These are phyloP conservation scores for Agrostemma githago DNA, from an alignment of 148 eudicot species.

Conservation along the genomic window DNA sequence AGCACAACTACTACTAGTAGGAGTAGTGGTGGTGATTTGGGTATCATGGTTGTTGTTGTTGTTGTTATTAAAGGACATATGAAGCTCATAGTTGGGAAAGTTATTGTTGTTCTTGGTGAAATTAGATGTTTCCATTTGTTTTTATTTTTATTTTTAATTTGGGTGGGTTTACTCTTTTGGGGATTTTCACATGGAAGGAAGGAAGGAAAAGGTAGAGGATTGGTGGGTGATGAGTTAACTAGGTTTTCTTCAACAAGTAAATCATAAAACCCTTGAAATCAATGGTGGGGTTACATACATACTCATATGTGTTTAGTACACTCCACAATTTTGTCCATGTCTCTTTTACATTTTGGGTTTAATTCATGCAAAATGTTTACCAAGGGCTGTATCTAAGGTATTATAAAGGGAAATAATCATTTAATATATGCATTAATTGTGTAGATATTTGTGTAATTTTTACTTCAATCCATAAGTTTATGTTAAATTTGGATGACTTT, in stretches of 20 bases:
- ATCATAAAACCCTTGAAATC: constrained; percentile 29
- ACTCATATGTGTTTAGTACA: constrained; percentile 10
- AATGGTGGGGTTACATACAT: too few species aligned
- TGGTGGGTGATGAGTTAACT: neutral
- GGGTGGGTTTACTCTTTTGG: neutral
- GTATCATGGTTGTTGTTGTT: neutral
- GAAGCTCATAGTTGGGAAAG: constrained; percentile 30
- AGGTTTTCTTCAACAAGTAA: constrained; percentile 26
- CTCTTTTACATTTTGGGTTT: neutral
- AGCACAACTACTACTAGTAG: neutral
- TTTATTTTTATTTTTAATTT: neutral
- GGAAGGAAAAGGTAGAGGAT: neutral
- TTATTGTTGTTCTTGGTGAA: neutral
- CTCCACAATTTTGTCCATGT: neutral
- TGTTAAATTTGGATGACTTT: too few species aligned
- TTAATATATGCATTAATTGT: too few species aligned
- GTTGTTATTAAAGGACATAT: constrained; percentile 24
- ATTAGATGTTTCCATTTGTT: constrained; percentile 22
- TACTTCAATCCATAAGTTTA: too few species aligned
- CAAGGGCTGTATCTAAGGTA: too few species aligned
- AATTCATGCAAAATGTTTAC: too few species aligned
- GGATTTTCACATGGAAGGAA: neutral
- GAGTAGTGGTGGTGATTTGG: too few species aligned
- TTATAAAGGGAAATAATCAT: too few species aligned
- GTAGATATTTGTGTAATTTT: too few species aligned